Base-by-base conservation (phyloP, 2,329 filamentous ascomycete species). In the Penicillium sp. region DNA sequence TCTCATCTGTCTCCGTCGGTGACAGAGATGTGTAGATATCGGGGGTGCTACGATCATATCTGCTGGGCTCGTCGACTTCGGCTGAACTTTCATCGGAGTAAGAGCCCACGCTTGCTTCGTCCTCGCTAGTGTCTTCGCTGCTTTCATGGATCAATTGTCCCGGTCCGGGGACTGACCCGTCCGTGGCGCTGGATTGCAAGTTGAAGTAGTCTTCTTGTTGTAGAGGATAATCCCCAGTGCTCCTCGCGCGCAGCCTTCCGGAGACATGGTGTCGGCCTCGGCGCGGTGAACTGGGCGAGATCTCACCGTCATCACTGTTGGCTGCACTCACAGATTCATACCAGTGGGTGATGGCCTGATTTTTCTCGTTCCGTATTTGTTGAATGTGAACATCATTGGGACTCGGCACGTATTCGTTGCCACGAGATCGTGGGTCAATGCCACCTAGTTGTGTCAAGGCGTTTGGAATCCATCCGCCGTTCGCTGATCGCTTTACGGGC, bases 261-360 rank as follows among this genome's bases (percentile, higher is more conserved):
- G 59, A 55, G 10, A 52, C 41, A 19, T 58, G 57, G 8, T 45
- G 56, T 43, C 58, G 62, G 25, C 48, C 56, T 41, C 58, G 60
- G 16, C 56, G 60, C 14, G 61, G 54, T 12, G 47, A 52, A 10
- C 49, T 49, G 27, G 56, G 46, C 18, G 54, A 53, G 13, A 66
- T 61, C 34, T 69, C 65, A 25, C 65, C 67, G n/a, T 62, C 56
- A 44, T 68, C 70, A 45, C 73, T 75, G 36, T 69, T 74, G 13
- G 71, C 73, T 35, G 74, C 73, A 54, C 74, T 78, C n/a, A 73
- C 73, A 11, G 73, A 71, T 12, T 66, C 73, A 3, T 80, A 71
- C 80, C 80, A 82, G 18, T 73, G 68, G 43, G 72, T 70, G 29
- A 82, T 79, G 45, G 80, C 77, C 8, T 72, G 68, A 49, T 80